Conservation (phyloP, 2,329 filamentous ascomycete genomes). For the Geosmithia morbida region DNA sequence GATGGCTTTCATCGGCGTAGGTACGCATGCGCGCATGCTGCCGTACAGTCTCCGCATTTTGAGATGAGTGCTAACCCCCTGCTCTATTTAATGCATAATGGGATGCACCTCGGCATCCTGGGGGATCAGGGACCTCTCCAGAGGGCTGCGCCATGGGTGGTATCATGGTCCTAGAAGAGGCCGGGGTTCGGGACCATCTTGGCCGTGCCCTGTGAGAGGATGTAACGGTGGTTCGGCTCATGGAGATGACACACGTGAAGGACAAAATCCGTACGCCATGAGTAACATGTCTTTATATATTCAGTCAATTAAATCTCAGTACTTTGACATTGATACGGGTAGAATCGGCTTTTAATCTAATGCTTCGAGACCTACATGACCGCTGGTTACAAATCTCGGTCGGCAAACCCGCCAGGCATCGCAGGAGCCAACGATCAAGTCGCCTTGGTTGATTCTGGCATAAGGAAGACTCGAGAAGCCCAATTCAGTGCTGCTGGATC, state of each 20-base stretch:
- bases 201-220: slow-evolving; percentile 1
- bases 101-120: slow-evolving; percentile 41
- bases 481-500: not conserved
- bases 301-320: slow-evolving; percentile 4
- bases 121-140: slow-evolving; percentile 42
- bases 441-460: not conserved
- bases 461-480: not conserved
- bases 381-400: not conserved
- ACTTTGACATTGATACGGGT: not conserved
- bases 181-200: slow-evolving; percentile 6
- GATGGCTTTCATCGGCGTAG: not conserved
- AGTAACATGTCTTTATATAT: not conserved
- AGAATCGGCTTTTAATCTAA: not conserved
- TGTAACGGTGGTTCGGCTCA: not conserved
- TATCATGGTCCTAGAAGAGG: slow-evolving; percentile 44
- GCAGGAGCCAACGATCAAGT: not conserved
- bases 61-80: not conserved
- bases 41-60: not conserved
- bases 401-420: not conserved
- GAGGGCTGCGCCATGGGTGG: slow-evolving; percentile 48
- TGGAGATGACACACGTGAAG: not conserved
- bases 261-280: not conserved
- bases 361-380: not conserved
- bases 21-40: not conserved
- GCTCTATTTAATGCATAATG: slow-evolving; percentile 30